Conservation (phyloP, 2,329 filamentous ascomycete species). For the Beauveria pseudobassiana region DNA sequence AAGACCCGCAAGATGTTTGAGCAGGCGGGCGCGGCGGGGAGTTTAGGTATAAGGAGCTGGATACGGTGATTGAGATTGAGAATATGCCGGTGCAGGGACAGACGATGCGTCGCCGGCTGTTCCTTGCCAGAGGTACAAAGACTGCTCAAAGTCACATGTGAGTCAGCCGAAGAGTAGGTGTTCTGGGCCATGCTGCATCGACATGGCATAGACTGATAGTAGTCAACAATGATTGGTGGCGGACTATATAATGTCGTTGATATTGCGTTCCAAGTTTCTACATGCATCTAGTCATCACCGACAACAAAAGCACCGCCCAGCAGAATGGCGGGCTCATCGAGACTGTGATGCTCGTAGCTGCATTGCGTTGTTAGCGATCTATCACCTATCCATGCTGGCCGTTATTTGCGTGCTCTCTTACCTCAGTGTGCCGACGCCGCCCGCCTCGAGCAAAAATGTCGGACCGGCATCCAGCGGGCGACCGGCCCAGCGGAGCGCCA, state of each 20-base stretch:
- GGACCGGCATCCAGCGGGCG: constrained; percentile 68
- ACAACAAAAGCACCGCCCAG: constrained; percentile 65
- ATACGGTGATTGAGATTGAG: constrained; percentile 40
- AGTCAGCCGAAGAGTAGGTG: not conserved
- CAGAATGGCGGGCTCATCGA: constrained; percentile 72
- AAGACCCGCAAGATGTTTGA: constrained; percentile 54
- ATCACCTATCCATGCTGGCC: not conserved
- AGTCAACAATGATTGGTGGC: too few species aligned
- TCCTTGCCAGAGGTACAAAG: constrained; percentile 45
- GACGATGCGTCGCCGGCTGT: constrained; percentile 25
- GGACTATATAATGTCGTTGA: too few species aligned
- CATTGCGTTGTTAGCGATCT: constrained; percentile 10
- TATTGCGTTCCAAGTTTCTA: not conserved
- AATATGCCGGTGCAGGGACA: constrained; percentile 21
- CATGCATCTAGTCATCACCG: constrained; percentile 19
- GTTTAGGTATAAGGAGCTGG: constrained; percentile 51
- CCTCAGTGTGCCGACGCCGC: constrained; percentile 77
- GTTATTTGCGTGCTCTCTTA: constrained; percentile 24
- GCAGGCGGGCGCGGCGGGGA: constrained; percentile 49
- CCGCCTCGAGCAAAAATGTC: constrained; percentile 76
- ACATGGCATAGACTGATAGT: too few species aligned
- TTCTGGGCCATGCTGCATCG: too few species aligned
- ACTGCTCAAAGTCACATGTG: not conserved
- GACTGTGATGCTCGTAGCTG: constrained; percentile 72
- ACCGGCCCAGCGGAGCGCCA: constrained; percentile 79